Conservation (phyloP, 176 grass and related monocot genomes). For the Carex myosuroides region DNA sequence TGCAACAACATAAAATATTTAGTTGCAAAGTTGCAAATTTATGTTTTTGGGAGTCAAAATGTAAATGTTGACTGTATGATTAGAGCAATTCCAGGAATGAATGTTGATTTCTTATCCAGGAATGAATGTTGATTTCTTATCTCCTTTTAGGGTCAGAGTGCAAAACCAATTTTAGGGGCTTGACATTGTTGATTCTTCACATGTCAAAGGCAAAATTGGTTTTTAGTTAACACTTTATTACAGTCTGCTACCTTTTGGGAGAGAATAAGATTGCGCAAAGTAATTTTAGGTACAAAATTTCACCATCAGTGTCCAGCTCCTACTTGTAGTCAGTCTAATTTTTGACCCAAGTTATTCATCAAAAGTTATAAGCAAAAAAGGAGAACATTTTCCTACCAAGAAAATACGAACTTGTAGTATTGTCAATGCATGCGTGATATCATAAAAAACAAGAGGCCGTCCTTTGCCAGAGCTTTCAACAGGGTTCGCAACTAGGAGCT, state of each 20-base stretch:
- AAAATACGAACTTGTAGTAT: constrained; percentile 58
- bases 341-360: neutral
- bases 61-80: neutral
- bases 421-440: constrained; percentile 83
- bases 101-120: neutral
- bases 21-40: neutral
- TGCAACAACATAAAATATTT: neutral
- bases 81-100: neutral
- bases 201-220: neutral
- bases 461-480: constrained; percentile 70
- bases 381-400: constrained; percentile 34
- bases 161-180: neutral
- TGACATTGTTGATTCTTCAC: neutral
- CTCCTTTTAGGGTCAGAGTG: neutral
- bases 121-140: neutral
- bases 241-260: neutral
- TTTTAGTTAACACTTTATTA: neutral
- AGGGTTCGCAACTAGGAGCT: constrained; percentile 72
- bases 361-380: neutral
- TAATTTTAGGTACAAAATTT: neutral
- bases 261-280: neutral
- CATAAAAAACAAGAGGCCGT: constrained; percentile 62
- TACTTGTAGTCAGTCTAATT: neutral
- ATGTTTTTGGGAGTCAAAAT: neutral
- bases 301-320: neutral